These are phyloP conservation scores for Claviceps pusilla DNA, from an alignment of 2,329 filamentous ascomycete species.

Conservation along the genomic window DNA sequence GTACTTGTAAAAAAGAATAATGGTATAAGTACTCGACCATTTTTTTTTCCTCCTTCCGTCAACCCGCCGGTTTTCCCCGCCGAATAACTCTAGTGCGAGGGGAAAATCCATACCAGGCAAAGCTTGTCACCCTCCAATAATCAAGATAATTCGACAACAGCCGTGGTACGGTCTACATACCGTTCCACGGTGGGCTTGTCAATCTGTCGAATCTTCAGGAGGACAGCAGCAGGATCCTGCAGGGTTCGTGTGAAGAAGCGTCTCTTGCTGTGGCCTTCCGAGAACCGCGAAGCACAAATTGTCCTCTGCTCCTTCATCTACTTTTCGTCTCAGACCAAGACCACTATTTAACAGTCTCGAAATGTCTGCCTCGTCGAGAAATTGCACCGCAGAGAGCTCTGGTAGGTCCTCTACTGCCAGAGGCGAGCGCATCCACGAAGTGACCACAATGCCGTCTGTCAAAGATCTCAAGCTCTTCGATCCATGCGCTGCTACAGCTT, in stretches of 20 bases:
- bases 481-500: constrained; percentile 78
- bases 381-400: constrained; percentile 44
- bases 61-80: background rate
- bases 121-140: constrained; percentile 2
- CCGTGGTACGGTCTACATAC: constrained; percentile 26
- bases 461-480: constrained; percentile 50
- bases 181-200: constrained; percentile 20
- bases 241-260: constrained; percentile 9
- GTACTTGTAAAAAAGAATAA: background rate
- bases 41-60: background rate
- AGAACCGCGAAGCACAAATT: background rate
- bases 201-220: constrained; percentile 8
- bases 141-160: constrained; percentile 14
- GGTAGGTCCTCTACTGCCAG: constrained; percentile 36
- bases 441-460: constrained; percentile 33
- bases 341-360: constrained; percentile 23
- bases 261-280: constrained; percentile 11
- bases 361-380: constrained; percentile 40
- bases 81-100: constrained; percentile 1
- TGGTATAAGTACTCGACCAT: constrained; percentile 1
- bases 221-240: constrained; percentile 8
- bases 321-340: constrained; percentile 8
- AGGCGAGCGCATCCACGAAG: constrained; percentile 31
- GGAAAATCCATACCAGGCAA: constrained; percentile 3
- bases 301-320: constrained; percentile 13